phyloP scores from a whole-genome alignment of 345 rosid species.

The Hypericum perforatum region DNA sequence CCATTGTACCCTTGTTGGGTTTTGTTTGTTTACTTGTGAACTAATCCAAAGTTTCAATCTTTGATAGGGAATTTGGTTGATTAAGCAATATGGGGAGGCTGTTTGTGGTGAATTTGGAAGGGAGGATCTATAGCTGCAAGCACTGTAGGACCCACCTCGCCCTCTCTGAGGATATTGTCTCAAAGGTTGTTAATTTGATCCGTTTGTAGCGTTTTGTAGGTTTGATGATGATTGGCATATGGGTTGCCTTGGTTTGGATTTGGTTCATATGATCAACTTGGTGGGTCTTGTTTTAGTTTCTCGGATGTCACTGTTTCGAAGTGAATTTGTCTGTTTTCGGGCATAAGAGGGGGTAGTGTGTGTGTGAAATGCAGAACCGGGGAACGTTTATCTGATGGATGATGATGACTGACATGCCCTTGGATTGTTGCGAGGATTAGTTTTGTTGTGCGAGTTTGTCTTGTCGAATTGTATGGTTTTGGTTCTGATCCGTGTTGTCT shows the following conservation, averaged over 20 bases:
- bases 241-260: constrained; percentile 15
- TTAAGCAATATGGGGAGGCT: constrained; percentile 66
- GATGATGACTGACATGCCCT: not conserved
- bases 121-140: constrained; percentile 85
- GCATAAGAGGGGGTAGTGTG: not conserved
- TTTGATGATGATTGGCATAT: constrained; percentile 15
- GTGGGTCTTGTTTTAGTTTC: constrained; percentile 6
- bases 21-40: too few species aligned
- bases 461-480: too few species aligned
- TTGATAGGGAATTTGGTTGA: too few species aligned
- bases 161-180: constrained; percentile 56
- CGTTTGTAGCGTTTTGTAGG: not conserved
- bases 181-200: constrained; percentile 48
- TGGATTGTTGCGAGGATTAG: too few species aligned
- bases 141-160: constrained; percentile 94
- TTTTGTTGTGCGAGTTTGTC: too few species aligned
- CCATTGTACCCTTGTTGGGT: too few species aligned
- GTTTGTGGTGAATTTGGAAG: constrained; percentile 78
- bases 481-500: too few species aligned
- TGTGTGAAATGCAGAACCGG: not conserved
- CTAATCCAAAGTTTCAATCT: too few species aligned
- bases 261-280: not conserved
- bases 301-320: not conserved
- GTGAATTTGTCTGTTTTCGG: not conserved
- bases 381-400: not conserved